phyloP scores from a whole-genome alignment of 2,329 filamentous ascomycete genomes.

The Botryotinia calthae region DNA sequence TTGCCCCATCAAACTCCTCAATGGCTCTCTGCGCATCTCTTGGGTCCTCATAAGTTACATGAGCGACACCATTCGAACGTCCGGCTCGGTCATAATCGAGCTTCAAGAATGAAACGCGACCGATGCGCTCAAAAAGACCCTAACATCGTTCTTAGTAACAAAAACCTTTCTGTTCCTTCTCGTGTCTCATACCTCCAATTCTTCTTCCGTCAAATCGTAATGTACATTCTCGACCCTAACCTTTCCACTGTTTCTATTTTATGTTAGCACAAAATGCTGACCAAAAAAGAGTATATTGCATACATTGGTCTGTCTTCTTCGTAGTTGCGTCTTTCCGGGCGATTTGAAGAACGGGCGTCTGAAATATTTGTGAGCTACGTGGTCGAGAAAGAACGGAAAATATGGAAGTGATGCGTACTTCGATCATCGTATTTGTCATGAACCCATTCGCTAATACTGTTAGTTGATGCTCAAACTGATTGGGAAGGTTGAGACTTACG shows the following conservation, averaged over 20 bases:
- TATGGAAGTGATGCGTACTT: conserved; percentile 42
- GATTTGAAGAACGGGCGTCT: conserved; percentile 30
- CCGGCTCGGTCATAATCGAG: conserved; percentile 84
- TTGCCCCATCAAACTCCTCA: conserved; percentile 81
- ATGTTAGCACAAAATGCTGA: conserved; percentile 16
- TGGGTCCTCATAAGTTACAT: conserved; percentile 71
- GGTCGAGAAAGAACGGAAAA: conserved; percentile 9
- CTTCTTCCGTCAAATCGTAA: conserved; percentile 83
- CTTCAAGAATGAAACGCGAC: conserved; percentile 64
- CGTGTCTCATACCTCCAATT: conserved; percentile 64
- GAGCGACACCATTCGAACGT: conserved; percentile 81
- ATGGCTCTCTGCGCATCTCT: conserved; percentile 74
- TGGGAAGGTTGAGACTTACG: conserved; percentile 49
- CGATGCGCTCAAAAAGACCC: conserved; percentile 80
- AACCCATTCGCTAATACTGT: conserved; percentile 73
- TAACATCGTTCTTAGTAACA: conserved; percentile 41
- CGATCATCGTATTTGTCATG: conserved; percentile 85
- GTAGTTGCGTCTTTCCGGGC: conserved; percentile 12
- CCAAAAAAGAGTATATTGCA: neutral
- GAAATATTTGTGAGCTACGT: conserved; percentile 28
- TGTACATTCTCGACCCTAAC: conserved; percentile 86
- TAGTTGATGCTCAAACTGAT: neutral
- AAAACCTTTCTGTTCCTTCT: neutral
- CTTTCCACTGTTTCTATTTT: conserved; percentile 61
- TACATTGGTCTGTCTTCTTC: conserved; percentile 14